Evolutionary conservation across 306 rosid species (phyloP).

Genomic region (Vigna unguiculata): DNA sequence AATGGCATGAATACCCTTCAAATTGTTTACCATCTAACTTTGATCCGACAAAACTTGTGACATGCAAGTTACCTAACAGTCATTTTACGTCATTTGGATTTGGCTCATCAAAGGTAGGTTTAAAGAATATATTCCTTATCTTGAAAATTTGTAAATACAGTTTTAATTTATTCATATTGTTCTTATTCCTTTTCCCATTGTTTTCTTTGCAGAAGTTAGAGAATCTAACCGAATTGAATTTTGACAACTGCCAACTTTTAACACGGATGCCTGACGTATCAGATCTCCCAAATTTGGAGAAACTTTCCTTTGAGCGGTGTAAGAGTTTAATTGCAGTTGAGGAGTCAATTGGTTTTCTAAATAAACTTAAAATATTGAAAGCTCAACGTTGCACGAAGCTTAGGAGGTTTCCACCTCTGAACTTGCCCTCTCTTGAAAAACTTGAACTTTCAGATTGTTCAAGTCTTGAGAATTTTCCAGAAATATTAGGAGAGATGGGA

Average conservation of each 20-base stretch:
- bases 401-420: background rate
- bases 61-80: background rate
- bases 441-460: too few relatives aligned
- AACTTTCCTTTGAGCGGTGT: background rate
- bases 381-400: background rate
- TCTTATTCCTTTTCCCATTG: too few relatives aligned
- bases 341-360: background rate
- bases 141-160: too few relatives aligned
- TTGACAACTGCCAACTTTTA: background rate
- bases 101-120: background rate
- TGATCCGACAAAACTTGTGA: background rate
- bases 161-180: too few relatives aligned
- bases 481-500: constrained; percentile 18
- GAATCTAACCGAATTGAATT: background rate
- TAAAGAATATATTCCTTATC: background rate
- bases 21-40: background rate
- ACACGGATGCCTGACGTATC: constrained; percentile 27
- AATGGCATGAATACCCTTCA: background rate
- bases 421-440: too few relatives aligned
- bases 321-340: background rate
- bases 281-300: background rate
- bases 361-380: background rate
- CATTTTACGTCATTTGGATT: background rate
- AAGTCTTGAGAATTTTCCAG: background rate
- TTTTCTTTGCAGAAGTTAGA: background rate